Evolutionary conservation across 169 alveolate species (phyloP).

Genomic region (Eimeria acervulina): DNA sequence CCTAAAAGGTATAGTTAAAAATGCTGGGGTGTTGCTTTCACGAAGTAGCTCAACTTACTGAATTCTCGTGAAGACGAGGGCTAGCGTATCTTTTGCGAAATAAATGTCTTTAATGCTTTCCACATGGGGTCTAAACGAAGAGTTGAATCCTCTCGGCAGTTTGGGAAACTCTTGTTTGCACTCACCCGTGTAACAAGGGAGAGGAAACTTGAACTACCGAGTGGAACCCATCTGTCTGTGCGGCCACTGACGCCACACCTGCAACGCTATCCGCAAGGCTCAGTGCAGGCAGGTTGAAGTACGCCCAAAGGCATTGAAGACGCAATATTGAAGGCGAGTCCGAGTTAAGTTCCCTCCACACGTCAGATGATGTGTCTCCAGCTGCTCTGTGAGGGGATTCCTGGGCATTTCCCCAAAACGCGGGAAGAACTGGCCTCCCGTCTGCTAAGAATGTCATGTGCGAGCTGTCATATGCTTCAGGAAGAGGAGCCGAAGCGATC

Average conservation of each 20-base stretch:
- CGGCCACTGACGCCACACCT: constrained; percentile 29
- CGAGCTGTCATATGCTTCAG: background rate
- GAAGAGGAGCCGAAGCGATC: background rate
- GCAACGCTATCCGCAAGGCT: constrained; percentile 44
- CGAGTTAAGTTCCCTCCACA: constrained; percentile 36
- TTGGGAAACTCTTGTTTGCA: background rate
- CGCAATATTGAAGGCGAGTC: constrained; percentile 31
- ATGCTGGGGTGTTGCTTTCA: background rate
- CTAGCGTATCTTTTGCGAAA: background rate
- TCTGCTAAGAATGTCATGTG: background rate
- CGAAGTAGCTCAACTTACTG: constrained; percentile 4
- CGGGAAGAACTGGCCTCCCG: constrained; percentile 9
- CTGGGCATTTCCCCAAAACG: constrained; percentile 28
- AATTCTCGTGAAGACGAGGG: constrained; percentile 32
- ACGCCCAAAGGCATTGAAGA: constrained; percentile 49
- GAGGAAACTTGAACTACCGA: constrained; percentile 30
- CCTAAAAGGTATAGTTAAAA: background rate
- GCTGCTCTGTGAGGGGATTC: background rate
- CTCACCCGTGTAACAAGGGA: constrained; percentile 28
- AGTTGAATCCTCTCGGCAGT: background rate
- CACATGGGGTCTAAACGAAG: constrained; percentile 17
- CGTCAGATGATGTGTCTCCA: constrained; percentile 12
- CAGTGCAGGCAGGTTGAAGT: constrained; percentile 55
- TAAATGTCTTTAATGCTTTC: constrained; percentile 32
- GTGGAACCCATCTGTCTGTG: constrained; percentile 52